phyloP scores from a whole-genome alignment of 306 rosid genomes.

The Quercus agrifolia region DNA sequence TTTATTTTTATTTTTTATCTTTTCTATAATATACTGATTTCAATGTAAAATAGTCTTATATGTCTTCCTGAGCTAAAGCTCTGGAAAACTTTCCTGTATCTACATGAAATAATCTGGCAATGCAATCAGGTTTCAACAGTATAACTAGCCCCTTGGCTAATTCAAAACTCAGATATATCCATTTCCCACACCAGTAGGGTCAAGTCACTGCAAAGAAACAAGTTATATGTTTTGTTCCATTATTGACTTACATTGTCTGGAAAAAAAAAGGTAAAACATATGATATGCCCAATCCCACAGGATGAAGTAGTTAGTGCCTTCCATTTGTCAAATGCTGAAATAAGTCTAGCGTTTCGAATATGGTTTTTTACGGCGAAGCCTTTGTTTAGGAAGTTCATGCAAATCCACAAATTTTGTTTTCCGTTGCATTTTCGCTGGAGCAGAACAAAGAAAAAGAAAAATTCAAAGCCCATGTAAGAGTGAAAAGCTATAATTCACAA shows the following conservation, averaged over 20 bases:
- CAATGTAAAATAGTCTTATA: background rate
- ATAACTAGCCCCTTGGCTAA: background rate
- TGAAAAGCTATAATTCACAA: background rate
- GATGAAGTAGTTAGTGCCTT: conserved; percentile 25
- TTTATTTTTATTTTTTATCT: too few species aligned
- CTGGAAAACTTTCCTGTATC: background rate
- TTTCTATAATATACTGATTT: too few species aligned
- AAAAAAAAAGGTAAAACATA: background rate
- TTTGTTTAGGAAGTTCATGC: conserved; percentile 47
- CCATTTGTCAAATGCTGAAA: conserved; percentile 30
- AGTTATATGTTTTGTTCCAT: background rate
- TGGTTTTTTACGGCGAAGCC: conserved; percentile 25
- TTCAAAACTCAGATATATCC: background rate
- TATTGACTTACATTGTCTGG: background rate
- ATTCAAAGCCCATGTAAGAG: background rate
- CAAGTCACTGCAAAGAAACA: background rate
- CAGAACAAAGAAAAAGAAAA: background rate
- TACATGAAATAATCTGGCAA: background rate
- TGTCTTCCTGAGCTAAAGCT: background rate
- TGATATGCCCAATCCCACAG: background rate
- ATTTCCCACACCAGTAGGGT: background rate
- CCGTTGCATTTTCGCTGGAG: conserved; percentile 51
- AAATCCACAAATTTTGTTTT: conserved; percentile 43
- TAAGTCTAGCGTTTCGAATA: conserved; percentile 26
- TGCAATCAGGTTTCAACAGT: background rate